Conservation (phyloP, 1,139 yeast species). For the Candida labiduridarum region DNA sequence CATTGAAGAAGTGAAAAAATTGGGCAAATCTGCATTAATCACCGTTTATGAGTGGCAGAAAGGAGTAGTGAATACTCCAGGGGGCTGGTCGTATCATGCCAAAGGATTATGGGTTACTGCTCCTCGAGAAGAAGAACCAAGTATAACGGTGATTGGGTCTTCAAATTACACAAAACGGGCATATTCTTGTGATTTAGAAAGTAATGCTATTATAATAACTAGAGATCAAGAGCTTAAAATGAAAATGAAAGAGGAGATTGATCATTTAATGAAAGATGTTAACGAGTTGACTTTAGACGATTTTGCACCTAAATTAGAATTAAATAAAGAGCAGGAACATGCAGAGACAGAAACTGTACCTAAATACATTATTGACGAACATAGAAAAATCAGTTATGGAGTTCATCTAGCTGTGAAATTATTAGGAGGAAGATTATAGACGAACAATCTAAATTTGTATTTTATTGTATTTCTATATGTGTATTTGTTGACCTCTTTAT, state of each 20-base stretch:
- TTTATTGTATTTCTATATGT: not conserved
- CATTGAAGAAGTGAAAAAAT: constrained; percentile 51
- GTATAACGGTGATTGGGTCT: constrained; percentile 83
- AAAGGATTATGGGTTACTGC: constrained; percentile 88
- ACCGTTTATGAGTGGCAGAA: constrained; percentile 80
- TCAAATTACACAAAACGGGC: constrained; percentile 93
- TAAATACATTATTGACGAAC: constrained; percentile 46
- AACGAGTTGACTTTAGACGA: constrained; percentile 55
- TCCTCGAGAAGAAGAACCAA: constrained; percentile 61
- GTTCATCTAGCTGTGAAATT: constrained; percentile 67
- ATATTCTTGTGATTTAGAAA: constrained; percentile 83
- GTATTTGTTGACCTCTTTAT: not conserved
- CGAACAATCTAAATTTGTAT: not conserved
- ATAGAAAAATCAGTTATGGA: constrained; percentile 58
- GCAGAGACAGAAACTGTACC: constrained; percentile 14
- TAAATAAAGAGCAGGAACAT: constrained; percentile 15
- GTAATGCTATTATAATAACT: constrained; percentile 80
- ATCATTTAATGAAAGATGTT: constrained; percentile 58
- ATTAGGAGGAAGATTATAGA: constrained; percentile 64
- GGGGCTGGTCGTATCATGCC: constrained; percentile 99
- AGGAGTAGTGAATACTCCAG: constrained; percentile 78
- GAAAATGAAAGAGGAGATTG: constrained; percentile 64
- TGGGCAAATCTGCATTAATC: constrained; percentile 51
- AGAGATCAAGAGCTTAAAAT: constrained; percentile 60
- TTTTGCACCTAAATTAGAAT: constrained; percentile 46